Evolutionary conservation across 2,329 filamentous ascomycete species (phyloP).

Genomic region (Cladosporium cucumerinum): DNA sequence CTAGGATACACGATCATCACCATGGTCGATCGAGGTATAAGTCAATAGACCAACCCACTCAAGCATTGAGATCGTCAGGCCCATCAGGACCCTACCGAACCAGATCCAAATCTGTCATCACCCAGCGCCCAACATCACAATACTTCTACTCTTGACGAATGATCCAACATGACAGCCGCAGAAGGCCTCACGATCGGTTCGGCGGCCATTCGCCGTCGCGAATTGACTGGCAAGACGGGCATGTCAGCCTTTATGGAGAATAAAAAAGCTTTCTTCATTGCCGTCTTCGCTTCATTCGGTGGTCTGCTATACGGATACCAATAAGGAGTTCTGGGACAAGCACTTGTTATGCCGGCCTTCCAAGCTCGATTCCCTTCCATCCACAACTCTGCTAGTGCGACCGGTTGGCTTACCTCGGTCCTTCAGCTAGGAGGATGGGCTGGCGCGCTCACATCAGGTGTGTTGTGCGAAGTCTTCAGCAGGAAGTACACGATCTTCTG

Average conservation of each 20-base stretch:
- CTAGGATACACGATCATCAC: not conserved
- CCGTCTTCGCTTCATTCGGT: constrained; percentile 34
- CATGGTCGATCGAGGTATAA: not conserved
- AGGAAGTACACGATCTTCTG: constrained; percentile 33
- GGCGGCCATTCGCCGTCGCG: constrained; percentile 14
- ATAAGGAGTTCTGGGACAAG: constrained; percentile 54
- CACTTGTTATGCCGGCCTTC: constrained; percentile 48
- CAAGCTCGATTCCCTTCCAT: constrained; percentile 20
- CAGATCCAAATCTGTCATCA: not conserved
- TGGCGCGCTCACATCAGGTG: not conserved
- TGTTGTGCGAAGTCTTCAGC: not conserved
- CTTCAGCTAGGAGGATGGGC: constrained; percentile 18
- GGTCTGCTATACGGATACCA: constrained; percentile 55
- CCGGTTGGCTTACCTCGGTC: constrained; percentile 20
- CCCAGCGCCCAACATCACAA: not conserved
- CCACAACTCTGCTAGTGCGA: constrained; percentile 14
- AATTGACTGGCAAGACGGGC: constrained; percentile 14
- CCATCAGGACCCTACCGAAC: not conserved
- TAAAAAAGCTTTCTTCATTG: constrained; percentile 16
- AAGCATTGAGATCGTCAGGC: not conserved
- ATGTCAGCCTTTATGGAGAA: constrained; percentile 14
- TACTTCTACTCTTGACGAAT: not conserved
- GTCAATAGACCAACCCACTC: not conserved
- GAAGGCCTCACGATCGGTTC: constrained; percentile 7
- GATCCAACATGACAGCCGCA: constrained; percentile 5